These are phyloP conservation scores for Kokia cookei DNA, from an alignment of 441 rosid species.

Conservation along the genomic window DNA sequence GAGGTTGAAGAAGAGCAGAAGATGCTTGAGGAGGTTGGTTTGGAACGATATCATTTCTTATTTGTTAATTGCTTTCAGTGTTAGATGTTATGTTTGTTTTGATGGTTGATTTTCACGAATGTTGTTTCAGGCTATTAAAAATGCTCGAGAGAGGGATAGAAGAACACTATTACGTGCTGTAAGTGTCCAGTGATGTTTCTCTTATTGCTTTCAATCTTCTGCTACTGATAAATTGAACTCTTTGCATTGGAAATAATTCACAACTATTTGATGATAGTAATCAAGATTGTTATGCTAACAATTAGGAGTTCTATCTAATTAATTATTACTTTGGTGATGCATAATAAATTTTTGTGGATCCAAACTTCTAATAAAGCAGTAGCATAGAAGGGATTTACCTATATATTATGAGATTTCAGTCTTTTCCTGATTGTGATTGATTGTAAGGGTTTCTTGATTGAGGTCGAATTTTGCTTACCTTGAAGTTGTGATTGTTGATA, in stretches of 20 bases:
- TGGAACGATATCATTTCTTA: neutral
- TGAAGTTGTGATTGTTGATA: neutral
- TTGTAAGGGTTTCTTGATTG: neutral
- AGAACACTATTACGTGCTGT: constrained; percentile 75
- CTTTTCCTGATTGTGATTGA: neutral
- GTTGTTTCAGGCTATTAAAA: constrained; percentile 62
- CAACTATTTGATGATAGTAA: neutral
- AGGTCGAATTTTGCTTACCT: too few relatives aligned
- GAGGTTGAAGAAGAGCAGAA: constrained; percentile 86
- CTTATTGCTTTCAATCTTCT: neutral
- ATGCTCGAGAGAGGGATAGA: constrained; percentile 86
- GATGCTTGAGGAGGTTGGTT: constrained; percentile 65
- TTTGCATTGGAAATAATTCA: neutral
- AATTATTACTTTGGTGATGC: neutral
- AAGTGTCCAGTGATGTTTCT: constrained; percentile 22
- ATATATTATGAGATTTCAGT: neutral
- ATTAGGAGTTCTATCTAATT: neutral
- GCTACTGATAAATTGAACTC: neutral
- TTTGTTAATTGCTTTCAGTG: neutral
- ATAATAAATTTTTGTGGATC: neutral
- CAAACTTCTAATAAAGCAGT: neutral
- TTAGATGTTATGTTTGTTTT: neutral
- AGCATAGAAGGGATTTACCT: neutral
- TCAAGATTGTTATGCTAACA: neutral
- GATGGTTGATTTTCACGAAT: neutral